These are phyloP conservation scores for Mortierella hygrophila DNA, from an alignment of 192 early-diverging fungal species.

Conservation along the genomic window DNA sequence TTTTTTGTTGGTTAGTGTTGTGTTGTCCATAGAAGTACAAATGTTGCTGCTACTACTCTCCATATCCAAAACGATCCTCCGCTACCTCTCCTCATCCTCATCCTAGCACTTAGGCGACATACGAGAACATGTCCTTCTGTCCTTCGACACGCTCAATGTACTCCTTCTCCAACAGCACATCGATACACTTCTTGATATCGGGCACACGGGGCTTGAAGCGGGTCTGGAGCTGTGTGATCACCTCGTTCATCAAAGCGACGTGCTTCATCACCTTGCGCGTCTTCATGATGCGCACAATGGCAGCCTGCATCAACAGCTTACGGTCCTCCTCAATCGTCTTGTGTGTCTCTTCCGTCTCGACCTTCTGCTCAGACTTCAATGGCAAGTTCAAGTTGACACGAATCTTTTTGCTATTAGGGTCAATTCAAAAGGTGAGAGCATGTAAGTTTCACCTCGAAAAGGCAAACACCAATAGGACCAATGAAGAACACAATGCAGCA, in stretches of 20 bases:
- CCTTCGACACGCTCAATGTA: conserved; percentile 91
- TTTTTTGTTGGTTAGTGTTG: not conserved
- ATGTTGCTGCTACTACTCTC: not conserved
- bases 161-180: conserved; percentile 91
- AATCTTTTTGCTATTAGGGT: conserved; percentile 82
- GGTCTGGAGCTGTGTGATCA: conserved; percentile 86
- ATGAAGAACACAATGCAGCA: not conserved
- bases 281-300: conserved; percentile 99
- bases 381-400: conserved; percentile 89
- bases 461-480: not conserved
- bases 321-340: conserved; percentile 94
- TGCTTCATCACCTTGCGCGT: conserved; percentile 93
- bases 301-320: conserved; percentile 95
- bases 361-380: conserved; percentile 91
- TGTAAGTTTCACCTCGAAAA: conserved; percentile 3
- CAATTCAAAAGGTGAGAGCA: not conserved
- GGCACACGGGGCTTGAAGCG: conserved; percentile 91
- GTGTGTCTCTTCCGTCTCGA: conserved; percentile 92
- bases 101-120: conserved; percentile 70
- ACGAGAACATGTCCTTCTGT: conserved; percentile 87
- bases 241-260: conserved; percentile 87
- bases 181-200: conserved; percentile 98
- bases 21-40: not conserved
- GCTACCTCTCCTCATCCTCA: not conserved
- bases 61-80: not conserved